phyloP scores from a whole-genome alignment of 306 rosid species.

The Oxytropis ochrocephala region DNA sequence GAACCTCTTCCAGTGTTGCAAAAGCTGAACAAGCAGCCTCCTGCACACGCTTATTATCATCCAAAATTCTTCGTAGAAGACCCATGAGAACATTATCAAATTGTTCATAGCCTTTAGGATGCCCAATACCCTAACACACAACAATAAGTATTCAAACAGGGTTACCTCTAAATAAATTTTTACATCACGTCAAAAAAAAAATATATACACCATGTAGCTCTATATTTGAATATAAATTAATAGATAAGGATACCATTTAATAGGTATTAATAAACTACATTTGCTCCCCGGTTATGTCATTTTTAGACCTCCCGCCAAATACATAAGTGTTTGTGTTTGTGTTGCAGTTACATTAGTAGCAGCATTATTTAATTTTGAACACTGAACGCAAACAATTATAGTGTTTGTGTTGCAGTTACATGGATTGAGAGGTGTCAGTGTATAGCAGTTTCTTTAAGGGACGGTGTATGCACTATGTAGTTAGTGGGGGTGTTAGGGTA shows the following conservation, averaged over 20 bases:
- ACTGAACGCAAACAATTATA: too few relatives aligned
- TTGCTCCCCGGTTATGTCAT: background rate
- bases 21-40: constrained; percentile 99
- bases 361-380: too few relatives aligned
- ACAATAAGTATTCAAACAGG: constrained; percentile 1
- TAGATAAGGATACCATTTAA: background rate
- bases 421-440: too few relatives aligned
- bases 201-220: background rate
- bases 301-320: too few relatives aligned
- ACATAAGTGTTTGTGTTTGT: too few relatives aligned
- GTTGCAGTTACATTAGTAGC: too few relatives aligned
- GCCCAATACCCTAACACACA: constrained; percentile 56
- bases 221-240: background rate
- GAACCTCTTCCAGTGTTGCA: constrained; percentile 98
- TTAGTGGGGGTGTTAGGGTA: too few relatives aligned
- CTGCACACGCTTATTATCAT: constrained; percentile 95
- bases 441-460: too few relatives aligned
- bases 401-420: too few relatives aligned
- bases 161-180: constrained; percentile 7
- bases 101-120: constrained; percentile 83
- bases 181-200: too few relatives aligned
- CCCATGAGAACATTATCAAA: constrained; percentile 91
- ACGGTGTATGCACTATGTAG: too few relatives aligned
- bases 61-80: constrained; percentile 89
- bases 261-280: background rate